Percentiles rank a stretch among this genome's conserved stretches.
Conservation (phyloP, 2,329 filamentous ascomycete genomes). For the Leptographium flavum region DNA sequence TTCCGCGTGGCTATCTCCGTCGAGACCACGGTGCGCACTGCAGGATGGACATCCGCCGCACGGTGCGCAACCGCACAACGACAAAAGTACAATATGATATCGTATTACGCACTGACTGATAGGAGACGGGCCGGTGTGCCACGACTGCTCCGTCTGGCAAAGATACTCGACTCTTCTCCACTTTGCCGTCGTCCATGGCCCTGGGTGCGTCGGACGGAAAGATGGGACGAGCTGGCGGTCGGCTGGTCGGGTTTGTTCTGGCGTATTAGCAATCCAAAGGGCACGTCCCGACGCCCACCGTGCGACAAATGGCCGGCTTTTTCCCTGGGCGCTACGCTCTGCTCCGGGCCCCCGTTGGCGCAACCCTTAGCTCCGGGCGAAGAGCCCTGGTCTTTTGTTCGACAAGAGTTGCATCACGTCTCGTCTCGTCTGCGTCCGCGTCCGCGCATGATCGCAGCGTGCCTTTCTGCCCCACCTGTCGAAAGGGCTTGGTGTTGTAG, state of each 20-base stretch:
- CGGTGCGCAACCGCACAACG: too few species aligned
- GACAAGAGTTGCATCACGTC: not conserved
- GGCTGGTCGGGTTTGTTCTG: too few species aligned
- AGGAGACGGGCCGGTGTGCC: not conserved
- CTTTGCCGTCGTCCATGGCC: not conserved
- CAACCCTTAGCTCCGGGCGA: too few species aligned
- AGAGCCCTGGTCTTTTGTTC: too few species aligned
- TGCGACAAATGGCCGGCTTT: too few species aligned
- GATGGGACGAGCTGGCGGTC: too few species aligned
- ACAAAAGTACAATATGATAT: not conserved
- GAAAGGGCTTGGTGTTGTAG: not conserved
- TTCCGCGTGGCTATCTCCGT: not conserved
- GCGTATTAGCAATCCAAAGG: too few species aligned
- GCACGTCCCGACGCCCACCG: too few species aligned
- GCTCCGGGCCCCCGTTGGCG: too few species aligned
- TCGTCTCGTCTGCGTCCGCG: not conserved
- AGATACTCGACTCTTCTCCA: not conserved
- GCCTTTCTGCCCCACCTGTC: not conserved
- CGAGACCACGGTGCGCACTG: not conserved
- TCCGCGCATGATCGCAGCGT: not conserved
- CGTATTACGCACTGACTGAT: too few species aligned
- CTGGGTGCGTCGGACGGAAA: not conserved
- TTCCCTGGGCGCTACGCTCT: not conserved
- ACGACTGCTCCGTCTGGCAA: not conserved
- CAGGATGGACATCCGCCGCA: too few species aligned